Base-by-base conservation (phyloP, 2,329 filamentous ascomycete species). In the Sclerotinia subarctica region DNA sequence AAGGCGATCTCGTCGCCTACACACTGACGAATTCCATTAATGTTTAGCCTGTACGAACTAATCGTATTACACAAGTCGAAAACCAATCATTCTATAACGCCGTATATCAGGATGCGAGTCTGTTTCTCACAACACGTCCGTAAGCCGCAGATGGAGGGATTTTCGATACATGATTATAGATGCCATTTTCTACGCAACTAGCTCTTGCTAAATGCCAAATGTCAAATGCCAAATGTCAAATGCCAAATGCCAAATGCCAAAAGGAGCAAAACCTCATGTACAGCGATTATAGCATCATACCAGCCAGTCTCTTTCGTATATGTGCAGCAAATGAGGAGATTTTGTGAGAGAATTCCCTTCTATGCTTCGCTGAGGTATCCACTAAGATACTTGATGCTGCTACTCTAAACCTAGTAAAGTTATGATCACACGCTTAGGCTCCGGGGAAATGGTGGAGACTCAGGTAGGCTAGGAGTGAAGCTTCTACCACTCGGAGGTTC, bases 381-480 rank as follows among this genome's bases (percentile, higher is more conserved):
- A 51, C 59, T 62, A n/a, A 15, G 46, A 62, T 51, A 62, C 46
- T 62, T 62, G 46, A 51, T 15, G 6, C 29, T 49, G n/a, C 46
- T 21, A 51, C n/a, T 7, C 46, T 62, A 42, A 42, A 46, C 59
- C 59, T 35, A 35, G 46, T 38, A 35, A 26, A 51, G n/a, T 62
- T 11, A 62, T 66, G 38, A 58, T 66, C 63, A 66, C 52, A 66
- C 42, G 63, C 63, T 47, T 49, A 44, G 59, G 59, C 53, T 66
- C 63, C 63, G 63, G 63, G 63, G 63, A 66, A 65, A 46, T 58
- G 63, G 63, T 66, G 63, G 63, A 66, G 26, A 46, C 46, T 35
- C 10, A 49, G 29, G 44, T 17, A 51, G 59, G 13, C 21, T 51
- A 51, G 11, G 47, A 21, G 49, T 51, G 8, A 56, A 66, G 53